Evolutionary conservation across 2,329 filamentous ascomycete species (phyloP).

Genomic region (Colletotrichum sp.): DNA sequence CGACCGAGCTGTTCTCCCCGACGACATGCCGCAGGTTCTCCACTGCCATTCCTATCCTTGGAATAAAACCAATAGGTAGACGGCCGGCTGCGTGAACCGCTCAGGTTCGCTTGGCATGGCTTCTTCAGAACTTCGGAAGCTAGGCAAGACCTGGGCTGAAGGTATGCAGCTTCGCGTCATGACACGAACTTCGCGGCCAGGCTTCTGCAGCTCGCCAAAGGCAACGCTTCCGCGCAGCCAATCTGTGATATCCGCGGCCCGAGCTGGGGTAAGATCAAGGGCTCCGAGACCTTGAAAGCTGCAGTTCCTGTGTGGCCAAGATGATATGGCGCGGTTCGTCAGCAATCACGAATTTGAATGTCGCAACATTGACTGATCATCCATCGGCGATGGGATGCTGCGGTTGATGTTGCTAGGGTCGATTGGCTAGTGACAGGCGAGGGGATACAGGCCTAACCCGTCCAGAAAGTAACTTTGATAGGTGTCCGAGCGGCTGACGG

Average conservation of each 20-base stretch:
- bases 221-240: background rate
- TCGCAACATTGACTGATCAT: background rate
- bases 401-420: background rate
- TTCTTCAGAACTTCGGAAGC: background rate
- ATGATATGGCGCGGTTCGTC: background rate
- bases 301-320: background rate
- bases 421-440: background rate
- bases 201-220: background rate
- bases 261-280: background rate
- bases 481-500: background rate
- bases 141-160: background rate
- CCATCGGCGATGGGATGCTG: background rate
- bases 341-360: background rate
- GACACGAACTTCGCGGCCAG: background rate
- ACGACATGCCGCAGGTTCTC: background rate
- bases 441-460: background rate
- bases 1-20: background rate
- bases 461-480: background rate
- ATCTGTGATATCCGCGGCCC: background rate
- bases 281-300: background rate
- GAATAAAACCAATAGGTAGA: background rate
- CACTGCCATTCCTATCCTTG: background rate
- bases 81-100: background rate
- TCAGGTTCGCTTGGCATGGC: background rate
- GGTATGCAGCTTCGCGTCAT: constrained; percentile 11